Evolutionary conservation across 768 basidiomycete genomes (phyloP), one percentile per base, ranked within the genome.

Genomic region (Cantharellus anzutake): DNA sequence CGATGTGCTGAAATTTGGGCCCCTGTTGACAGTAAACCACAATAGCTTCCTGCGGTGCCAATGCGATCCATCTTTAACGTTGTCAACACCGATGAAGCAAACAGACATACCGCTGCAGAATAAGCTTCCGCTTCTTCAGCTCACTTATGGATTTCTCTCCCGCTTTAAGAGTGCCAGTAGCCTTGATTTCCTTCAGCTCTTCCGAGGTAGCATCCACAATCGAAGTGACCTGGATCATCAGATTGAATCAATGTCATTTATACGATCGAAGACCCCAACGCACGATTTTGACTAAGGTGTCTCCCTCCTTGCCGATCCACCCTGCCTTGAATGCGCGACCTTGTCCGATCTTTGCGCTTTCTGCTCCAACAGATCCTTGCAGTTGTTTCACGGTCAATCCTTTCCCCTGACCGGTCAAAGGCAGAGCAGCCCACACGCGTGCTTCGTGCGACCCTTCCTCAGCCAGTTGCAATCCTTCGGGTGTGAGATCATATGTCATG

Each of bases 251-350:
- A n/a, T 48, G 20, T n/a, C 40, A 4, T 5, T 4, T 4, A 51
- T 4, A 35, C 35, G 50, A 16, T 20, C 29, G 41, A 4, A 11
- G 5, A 5, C 40, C 20, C 20, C 20, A 29, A 78, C 87, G 64
- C 63, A 94, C 93, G 63, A 83, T 75, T 73, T 86, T 86, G 52
- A 94, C 80, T 64, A 99, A 80, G 20, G 86, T 88, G 63, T 80
- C 78, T 4, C 86, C 89, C 63, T 94, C 86, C 70, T 97, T 98
- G 29, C 75, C 77, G 63, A 98, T 90, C 96, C 96, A 99, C 60
- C 86, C 87, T 65, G 86, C 91, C 74, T 93, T 97, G 78, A 99
- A 96, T 20, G 94, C 96, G 64, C 86, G 80, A 4, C 85, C 85
- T 73, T 98, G 96, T 0, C 96, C 96, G 60, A 97, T 79, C 72